Evolutionary conservation across 371 early-diverging fungal genomes (phyloP).

Genomic region (Aphelidium insulamus): DNA sequence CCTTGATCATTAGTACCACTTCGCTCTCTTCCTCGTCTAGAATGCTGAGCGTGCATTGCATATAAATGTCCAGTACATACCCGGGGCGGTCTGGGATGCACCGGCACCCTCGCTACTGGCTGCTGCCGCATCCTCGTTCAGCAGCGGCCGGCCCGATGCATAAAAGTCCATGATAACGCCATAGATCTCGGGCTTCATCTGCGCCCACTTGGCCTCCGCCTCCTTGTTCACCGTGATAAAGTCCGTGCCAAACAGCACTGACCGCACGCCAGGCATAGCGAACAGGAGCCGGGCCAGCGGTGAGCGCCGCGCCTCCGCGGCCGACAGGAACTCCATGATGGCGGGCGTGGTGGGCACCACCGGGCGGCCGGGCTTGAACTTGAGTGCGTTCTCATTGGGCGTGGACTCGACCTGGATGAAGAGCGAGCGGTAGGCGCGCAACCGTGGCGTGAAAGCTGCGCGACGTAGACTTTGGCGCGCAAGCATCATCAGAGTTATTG

Average conservation of each 20-base stretch:
- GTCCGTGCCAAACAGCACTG: slow-evolving; percentile 74
- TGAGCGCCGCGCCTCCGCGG: slow-evolving; percentile 50
- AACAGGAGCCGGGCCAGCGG: slow-evolving; percentile 75
- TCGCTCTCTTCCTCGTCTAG: slow-evolving; percentile 43
- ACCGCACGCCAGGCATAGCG: slow-evolving; percentile 63
- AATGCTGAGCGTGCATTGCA: slow-evolving; percentile 1
- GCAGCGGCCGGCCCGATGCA: slow-evolving; percentile 53
- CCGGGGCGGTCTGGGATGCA: too few relatives aligned
- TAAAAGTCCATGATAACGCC: slow-evolving; percentile 86
- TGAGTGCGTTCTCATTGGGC: slow-evolving; percentile 77
- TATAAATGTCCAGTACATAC: too few relatives aligned
- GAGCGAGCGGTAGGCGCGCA: slow-evolving; percentile 21
- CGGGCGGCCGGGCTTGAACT: slow-evolving; percentile 69
- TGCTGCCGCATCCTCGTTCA: slow-evolving; percentile 10
- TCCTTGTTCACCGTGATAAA: slow-evolving; percentile 83
- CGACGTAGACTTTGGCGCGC: too few relatives aligned
- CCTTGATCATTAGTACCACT: slow-evolving; percentile 88
- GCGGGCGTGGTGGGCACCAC: slow-evolving; percentile 33
- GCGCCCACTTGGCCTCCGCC: slow-evolving; percentile 57
- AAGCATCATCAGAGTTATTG: too few relatives aligned
- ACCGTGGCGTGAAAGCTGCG: too few relatives aligned
- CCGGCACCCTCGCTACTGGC: too few relatives aligned
- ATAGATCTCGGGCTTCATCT: slow-evolving; percentile 87
- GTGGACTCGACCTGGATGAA: slow-evolving; percentile 89
- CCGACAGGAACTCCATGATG: slow-evolving; percentile 49